Evolutionary conservation across 345 rosid species (phyloP), one percentile per base, ranked within the genome.

Genomic region (Durio zibethinus): DNA sequence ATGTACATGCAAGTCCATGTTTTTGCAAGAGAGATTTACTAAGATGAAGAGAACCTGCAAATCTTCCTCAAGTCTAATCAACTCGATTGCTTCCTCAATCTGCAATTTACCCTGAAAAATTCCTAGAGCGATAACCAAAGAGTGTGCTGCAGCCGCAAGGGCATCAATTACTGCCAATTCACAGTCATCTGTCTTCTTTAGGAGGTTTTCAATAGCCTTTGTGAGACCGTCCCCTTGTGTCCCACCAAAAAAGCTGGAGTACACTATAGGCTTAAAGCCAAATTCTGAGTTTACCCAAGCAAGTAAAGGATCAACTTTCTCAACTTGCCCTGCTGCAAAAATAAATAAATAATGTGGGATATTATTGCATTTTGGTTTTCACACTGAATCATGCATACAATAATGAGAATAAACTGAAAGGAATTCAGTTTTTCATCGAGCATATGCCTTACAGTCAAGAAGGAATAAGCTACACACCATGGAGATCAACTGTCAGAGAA

Each of bases 11-110:
- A 4, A 5, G 27, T 7, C 27, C 56, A 8, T 45, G 8, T 68
- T 0, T 42, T 15, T 3, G 16, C 27, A 56, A 50, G 70, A 12
- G 29, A 18, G 73, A 29, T 4, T 33, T 54, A 54, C 29, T 20
- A 35, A n/a, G 33, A 52, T 4, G 47, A 33, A 18, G 27, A 71
- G 54, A 48, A 96, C 99, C 98, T 93, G 99, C 65, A 91, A 82
- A 80, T 93, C 98, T 92, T 96, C 99, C 88, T 96, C 99, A 48
- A 96, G 92, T 84, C 99, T 87, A 71, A 87, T 86, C 86, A 96
- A 83, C 81, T 93, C 87, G 80, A 96, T 84, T 14, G 98, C 97
- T 80, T 91, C 97, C 79, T 93, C 94, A 36, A 96, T 89, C 86
- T 84, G 89, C 88, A 96, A 81, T 64, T 84, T 96, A 76, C 95